Evolutionary conservation across 805 yeast species (phyloP), one percentile per base, ranked within the genome.

Genomic region (Phaffomyces opuntiae): DNA sequence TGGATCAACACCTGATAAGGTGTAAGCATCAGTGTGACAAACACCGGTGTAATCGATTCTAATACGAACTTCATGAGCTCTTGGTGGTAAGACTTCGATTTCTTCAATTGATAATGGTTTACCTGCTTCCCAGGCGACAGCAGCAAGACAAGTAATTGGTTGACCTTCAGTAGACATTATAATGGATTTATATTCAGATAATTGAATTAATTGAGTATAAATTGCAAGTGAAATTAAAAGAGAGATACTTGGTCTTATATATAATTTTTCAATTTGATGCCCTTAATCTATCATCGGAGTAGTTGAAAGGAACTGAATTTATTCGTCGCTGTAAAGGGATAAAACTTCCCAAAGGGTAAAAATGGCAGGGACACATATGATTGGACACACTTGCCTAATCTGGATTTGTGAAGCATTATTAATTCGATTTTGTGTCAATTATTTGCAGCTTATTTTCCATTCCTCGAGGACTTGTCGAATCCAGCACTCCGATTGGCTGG

Each of bases 21-120:
- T 91, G 74, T 84, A 93, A 36, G 97, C 97, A 65, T 93, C 99
- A 33, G 99, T 93, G 73, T 93, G 99, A 68, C 99, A 93, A 36
- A 93, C 96, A 64, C 97, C 99, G 29, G 97, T 86, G 71, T 85
- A 76, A 43, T 73, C 74, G 47, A 93, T 70, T 68, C 88, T 85
- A 65, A 93, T 86, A 67, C 99, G 84, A 40, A 93, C 98, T 70
- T 93, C 99, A 64, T 93, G 97, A 40, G 96, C 96, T 66, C 80
- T 84, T 56, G 99, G 99, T 24, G 99, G 89, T 24, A 77, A 83
- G 38, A 93, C 99, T 62, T 84, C 88, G 54, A 93, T 77, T 49
- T 85, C 86, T 69, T 93, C 99, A 48, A 93, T 76, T 37, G 80
- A 60, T 57, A 93, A 75, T 48, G 87, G 87, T 64, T 85, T 80